Conservation (phyloP, 352 stramenopile species). For the Globisporangium emineosum region DNA sequence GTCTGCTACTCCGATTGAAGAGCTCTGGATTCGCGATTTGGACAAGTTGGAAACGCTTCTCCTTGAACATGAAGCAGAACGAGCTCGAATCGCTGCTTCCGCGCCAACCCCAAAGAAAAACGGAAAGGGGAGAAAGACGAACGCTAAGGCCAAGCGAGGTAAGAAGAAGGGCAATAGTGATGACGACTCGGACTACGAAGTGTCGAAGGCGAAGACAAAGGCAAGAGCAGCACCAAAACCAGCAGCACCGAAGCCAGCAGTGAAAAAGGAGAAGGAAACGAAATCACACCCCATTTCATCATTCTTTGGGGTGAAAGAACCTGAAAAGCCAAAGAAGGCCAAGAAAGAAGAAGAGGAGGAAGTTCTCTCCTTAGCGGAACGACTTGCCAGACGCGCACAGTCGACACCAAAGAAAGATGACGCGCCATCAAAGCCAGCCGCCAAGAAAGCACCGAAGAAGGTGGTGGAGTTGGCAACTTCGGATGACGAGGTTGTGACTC, state of each 20-base stretch:
- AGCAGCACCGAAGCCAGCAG: constrained; percentile 18
- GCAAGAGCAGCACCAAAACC: constrained; percentile 27
- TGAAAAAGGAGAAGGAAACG: constrained; percentile 29
- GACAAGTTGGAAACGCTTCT: constrained; percentile 84
- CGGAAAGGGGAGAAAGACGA: constrained; percentile 34
- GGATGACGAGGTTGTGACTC: constrained; percentile 30
- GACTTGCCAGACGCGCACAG: constrained; percentile 52
- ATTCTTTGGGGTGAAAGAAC: constrained; percentile 49
- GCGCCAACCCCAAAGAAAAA: constrained; percentile 59
- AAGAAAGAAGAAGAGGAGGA: constrained; percentile 53
- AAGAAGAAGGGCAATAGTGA: constrained; percentile 35
- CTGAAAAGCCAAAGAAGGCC: constrained; percentile 16
- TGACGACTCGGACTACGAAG: constrained; percentile 66
- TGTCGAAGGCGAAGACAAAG: constrained; percentile 44
- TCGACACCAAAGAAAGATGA: constrained; percentile 41
- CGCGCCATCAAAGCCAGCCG: constrained; percentile 20
- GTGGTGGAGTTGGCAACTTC: constrained; percentile 47
- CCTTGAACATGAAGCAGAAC: constrained; percentile 57
- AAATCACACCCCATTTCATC: constrained; percentile 32
- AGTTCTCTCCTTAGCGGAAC: constrained; percentile 69
- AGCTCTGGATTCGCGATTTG: constrained; percentile 94
- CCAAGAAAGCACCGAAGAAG: constrained; percentile 22
- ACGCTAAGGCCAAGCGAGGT: constrained; percentile 52
- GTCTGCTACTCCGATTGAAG: constrained; percentile 73
- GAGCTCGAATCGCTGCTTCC: constrained; percentile 49